Percentiles rank a stretch among this genome's conserved stretches.
Evolutionary conservation across 2,329 filamentous ascomycete genomes (phyloP).

Genomic region (Calonectria montana): DNA sequence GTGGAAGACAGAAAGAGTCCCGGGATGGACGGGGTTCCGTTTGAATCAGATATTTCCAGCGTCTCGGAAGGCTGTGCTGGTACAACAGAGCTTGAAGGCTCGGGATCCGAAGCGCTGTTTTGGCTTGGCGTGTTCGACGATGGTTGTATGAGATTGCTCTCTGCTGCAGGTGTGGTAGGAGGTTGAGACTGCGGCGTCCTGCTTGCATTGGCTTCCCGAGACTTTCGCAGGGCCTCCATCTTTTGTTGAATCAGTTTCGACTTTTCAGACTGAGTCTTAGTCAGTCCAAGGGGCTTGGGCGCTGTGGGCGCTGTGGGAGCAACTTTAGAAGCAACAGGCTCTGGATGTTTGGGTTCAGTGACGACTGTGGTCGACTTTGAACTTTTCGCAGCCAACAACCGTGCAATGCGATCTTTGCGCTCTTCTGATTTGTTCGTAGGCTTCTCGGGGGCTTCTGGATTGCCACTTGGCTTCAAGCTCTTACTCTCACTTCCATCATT

Average conservation of each 20-base stretch:
- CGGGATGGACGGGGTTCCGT: slow-evolving; percentile 46
- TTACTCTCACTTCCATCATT: background rate
- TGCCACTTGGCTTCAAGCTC: background rate
- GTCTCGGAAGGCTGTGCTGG: slow-evolving; percentile 14
- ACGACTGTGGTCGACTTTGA: slow-evolving; percentile 57
- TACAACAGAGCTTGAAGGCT: slow-evolving; percentile 3
- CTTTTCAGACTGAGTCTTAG: slow-evolving; percentile 69
- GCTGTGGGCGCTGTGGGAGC: background rate
- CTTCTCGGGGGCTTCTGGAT: slow-evolving; percentile 58
- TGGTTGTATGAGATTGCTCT: background rate
- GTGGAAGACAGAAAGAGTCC: slow-evolving; percentile 51
- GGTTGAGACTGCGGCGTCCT: slow-evolving; percentile 30
- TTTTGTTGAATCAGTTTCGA: slow-evolving; percentile 80
- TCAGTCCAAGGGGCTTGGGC: slow-evolving; percentile 52
- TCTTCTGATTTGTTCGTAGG: slow-evolving; percentile 64
- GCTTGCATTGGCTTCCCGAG: slow-evolving; percentile 57
- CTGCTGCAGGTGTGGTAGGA: slow-evolving; percentile 13
- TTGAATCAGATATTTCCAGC: slow-evolving; percentile 23
- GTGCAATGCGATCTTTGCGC: slow-evolving; percentile 81
- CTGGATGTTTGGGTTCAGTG: slow-evolving; percentile 14
- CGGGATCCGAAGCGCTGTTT: slow-evolving; percentile 10
- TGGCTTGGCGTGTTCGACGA: background rate
- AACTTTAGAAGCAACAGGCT: background rate
- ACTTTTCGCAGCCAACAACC: slow-evolving; percentile 78
- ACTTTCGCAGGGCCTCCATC: slow-evolving; percentile 78